These are phyloP conservation scores for Vaccinium vitisidaea DNA, from an alignment of 148 eudicot species.

Conservation along the genomic window DNA sequence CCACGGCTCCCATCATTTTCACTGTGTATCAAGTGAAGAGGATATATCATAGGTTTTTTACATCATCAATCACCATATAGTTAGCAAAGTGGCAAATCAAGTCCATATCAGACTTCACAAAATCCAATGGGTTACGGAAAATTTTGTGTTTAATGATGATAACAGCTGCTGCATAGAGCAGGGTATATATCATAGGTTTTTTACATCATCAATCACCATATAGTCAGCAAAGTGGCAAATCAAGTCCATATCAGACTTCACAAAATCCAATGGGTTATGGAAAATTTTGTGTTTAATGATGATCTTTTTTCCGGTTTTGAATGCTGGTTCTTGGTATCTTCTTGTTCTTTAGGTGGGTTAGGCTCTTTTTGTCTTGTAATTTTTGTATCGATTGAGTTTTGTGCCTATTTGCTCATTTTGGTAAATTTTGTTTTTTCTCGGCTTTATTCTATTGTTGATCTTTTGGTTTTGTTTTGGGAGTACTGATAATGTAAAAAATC, in stretches of 20 bases:
- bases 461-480: background rate
- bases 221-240: background rate
- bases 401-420: background rate
- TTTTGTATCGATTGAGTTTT: background rate
- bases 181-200: background rate
- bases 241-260: background rate
- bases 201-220: background rate
- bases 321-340: background rate
- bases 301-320: background rate
- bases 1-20: background rate
- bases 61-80: background rate
- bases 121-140: background rate
- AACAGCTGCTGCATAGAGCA: background rate
- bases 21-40: background rate
- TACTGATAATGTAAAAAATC: background rate
- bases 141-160: background rate
- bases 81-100: background rate
- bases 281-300: background rate
- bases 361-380: background rate
- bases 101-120: background rate
- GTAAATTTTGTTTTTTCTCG: background rate
- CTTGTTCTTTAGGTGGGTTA: background rate
- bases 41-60: background rate
- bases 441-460: background rate
- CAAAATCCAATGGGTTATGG: background rate